Base-by-base conservation (phyloP, 2,329 filamentous ascomycete genomes). In the Talaromyces sp. region DNA sequence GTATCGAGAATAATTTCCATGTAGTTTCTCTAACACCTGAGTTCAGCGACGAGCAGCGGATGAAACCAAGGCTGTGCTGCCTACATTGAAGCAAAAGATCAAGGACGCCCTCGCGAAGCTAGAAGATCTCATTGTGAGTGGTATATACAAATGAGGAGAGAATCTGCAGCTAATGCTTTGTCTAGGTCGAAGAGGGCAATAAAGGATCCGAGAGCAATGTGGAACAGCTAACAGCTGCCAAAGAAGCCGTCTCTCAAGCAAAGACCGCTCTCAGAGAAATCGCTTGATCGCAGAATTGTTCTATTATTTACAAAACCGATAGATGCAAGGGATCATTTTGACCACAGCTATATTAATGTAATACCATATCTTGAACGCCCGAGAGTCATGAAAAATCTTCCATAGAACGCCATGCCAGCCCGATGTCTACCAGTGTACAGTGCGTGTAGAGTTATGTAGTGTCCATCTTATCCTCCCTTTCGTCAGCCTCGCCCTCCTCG, bases 21-120 rank as follows among this genome's bases (percentile, higher is more conserved):
- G 26, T 19, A 1, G 17, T 52, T 29, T n/a, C n/a, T n/a, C 49
- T 58, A 53, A 56, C 46, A 24, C 9, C 6, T 10, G 49, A 6
- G 43, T 19, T 35, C 26, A 96, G 92, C 84, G 85, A 78, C 84
- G 85, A 79, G 93, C 90, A 24, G 80, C 92, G n/a, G 86, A 92
- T 65, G 90, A 99, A 78, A 98, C 95, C 9, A 89, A 89, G 72
- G 89, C 87, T 59, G 86, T 98, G 29, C 89, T 98, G 68, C 88
- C 82, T 2, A 85, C 85, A 1, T 77, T 98, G 65, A 84, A 84
- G 68, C 74, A 84, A 70, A 88, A 90, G 70, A 91, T 97, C 67
- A 77, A 76, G 52, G 85, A 88, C 59, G 88, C 91, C 1, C 79
- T 93, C 46, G 80, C 83, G 60, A 90, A 87, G 71, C 80, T 97